These are phyloP conservation scores for Knoxia roxburghii DNA, from an alignment of 257 asterid genomes.

Conservation along the genomic window DNA sequence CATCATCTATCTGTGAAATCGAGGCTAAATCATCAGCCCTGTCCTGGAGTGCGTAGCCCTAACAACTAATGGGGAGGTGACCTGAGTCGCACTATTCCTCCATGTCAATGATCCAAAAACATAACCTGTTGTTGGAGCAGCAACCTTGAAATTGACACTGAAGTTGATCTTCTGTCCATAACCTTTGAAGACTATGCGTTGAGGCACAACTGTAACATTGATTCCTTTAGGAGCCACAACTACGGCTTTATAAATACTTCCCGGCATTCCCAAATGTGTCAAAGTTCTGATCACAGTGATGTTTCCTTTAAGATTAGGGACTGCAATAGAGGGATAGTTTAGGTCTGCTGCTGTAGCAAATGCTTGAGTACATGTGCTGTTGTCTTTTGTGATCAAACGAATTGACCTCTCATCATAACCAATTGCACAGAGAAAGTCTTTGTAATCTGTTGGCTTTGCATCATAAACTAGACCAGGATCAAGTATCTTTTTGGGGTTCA, in stretches of 20 bases:
- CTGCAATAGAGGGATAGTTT: constrained; percentile 75
- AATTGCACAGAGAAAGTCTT: constrained; percentile 68
- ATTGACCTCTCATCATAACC: constrained; percentile 67
- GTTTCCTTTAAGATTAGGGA: constrained; percentile 46
- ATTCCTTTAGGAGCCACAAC: constrained; percentile 61
- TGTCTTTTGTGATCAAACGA: constrained; percentile 69
- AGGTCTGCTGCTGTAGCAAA: constrained; percentile 53
- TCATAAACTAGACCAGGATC: constrained; percentile 80
- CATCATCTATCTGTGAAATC: neutral
- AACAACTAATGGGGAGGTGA: constrained; percentile 67
- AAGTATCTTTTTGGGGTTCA: constrained; percentile 61
- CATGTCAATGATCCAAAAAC: constrained; percentile 82
- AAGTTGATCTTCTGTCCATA: constrained; percentile 63
- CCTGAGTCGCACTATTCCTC: constrained; percentile 59
- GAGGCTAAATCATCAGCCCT: constrained; percentile 30
- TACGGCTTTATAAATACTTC: constrained; percentile 47
- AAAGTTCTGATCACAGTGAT: constrained; percentile 59
- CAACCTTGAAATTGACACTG: constrained; percentile 56
- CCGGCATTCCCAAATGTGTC: constrained; percentile 70
- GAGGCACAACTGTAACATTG: constrained; percentile 61
- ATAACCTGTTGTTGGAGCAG: constrained; percentile 57
- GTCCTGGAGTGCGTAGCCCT: constrained; percentile 33
- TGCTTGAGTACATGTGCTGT: constrained; percentile 55
- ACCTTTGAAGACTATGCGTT: constrained; percentile 40
- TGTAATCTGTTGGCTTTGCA: constrained; percentile 60